phyloP scores from a whole-genome alignment of 495 filamentous ascomycete genomes.

The Tuber brumale region DNA sequence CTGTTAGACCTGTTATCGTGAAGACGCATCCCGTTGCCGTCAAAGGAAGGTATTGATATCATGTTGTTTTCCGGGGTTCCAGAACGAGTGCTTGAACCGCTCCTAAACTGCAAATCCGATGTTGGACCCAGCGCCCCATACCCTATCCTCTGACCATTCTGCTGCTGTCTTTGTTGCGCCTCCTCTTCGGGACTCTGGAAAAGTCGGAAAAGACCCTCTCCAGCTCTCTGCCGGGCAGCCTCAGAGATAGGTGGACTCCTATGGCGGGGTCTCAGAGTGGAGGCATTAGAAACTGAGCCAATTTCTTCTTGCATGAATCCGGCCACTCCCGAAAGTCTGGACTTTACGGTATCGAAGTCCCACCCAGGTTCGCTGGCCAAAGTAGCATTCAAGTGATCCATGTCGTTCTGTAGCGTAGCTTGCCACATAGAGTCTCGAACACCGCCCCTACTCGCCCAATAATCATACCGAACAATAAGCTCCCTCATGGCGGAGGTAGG shows the following conservation, averaged over 20 bases:
- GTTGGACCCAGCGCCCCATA: slow-evolving; percentile 10
- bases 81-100: slow-evolving; percentile 22
- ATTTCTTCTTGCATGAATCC: slow-evolving; percentile 31
- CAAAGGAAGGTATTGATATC: slow-evolving; percentile 40
- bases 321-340: slow-evolving; percentile 39
- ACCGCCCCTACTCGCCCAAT: slow-evolving; percentile 80
- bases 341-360: slow-evolving; percentile 54
- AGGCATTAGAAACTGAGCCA: slow-evolving; percentile 18
- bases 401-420: slow-evolving; percentile 45
- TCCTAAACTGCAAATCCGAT: slow-evolving; percentile 27
- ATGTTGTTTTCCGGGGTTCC: slow-evolving; percentile 34
- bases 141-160: slow-evolving; percentile 16
- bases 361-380: slow-evolving; percentile 66
- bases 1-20: slow-evolving; percentile 22
- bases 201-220: slow-evolving; percentile 25
- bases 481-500: slow-evolving; percentile 63
- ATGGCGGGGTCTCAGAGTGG: slow-evolving; percentile 22
- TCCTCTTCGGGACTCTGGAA: slow-evolving; percentile 33
- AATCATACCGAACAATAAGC: slow-evolving; percentile 72
- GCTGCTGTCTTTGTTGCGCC: slow-evolving; percentile 18
- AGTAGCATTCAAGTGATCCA: slow-evolving; percentile 89
- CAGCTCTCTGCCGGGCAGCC: slow-evolving; percentile 21
- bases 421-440: slow-evolving; percentile 68
- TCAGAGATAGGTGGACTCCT: slow-evolving; percentile 12
- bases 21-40: slow-evolving; percentile 34